Base-by-base conservation (phyloP, 306 rosid species). In the Chamaecrista fasciculata region DNA sequence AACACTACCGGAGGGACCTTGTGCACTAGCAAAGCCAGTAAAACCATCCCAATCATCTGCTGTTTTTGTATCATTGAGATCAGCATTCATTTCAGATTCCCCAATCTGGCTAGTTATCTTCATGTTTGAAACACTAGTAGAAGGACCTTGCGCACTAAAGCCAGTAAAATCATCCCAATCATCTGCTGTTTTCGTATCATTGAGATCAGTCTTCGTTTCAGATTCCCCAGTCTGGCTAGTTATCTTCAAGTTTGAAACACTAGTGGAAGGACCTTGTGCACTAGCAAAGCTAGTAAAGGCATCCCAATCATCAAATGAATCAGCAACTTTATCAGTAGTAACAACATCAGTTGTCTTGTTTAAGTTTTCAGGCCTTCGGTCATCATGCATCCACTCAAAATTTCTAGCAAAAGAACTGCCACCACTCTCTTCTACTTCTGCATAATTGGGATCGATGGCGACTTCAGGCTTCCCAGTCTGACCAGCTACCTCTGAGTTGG, bases 41-140 rank as follows among this genome's bases (percentile, higher is more conserved):
- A 86, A 84, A 69, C 78, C 86, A 73, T 91, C 86, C 97, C 91
- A 84, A 20, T 52, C 60, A 71, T 86, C 90, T n/a, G n/a, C 68
- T 40, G 72, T 21, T 76, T 64, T 68, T 6, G 50, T 75, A 72
- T 75, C 79, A 73, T 58, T 47, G 68, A 69, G 42, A 47, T 48
- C 74, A 52, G 76, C 76, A 72, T 68, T 53, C 47, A 55, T 67
- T 56, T 78, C 80, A 43, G 76, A 70, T 42, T 72, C 85, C 59
- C 75, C 76, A 36, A 80, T 50, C 71, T 50, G 82, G 56, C 42
- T 71, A 68, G 76, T 51, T 25, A 73, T 56, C 57, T 70, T 81
- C 1, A 78, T 67, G 62, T 65, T 74, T 56, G 87, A 77, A 72
- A 62, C 52, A 52, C 70, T 25, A 72, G 26, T 70, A n/a, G 76